Evolutionary conservation across 2,329 filamentous ascomycete species (phyloP).

Genomic region (Calycina marina): DNA sequence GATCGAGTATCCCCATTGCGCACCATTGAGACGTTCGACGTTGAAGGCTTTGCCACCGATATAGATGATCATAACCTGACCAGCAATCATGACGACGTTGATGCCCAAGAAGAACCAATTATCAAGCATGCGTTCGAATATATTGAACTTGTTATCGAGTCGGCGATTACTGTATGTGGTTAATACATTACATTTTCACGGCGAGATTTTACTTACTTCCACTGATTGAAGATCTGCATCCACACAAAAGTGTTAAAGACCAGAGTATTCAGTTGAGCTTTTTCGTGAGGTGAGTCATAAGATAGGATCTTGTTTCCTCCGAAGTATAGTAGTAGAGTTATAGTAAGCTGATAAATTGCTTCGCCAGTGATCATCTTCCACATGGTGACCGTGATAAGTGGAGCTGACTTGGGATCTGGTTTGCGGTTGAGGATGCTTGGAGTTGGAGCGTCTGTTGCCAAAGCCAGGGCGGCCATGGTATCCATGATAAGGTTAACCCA

Average conservation of each 20-base stretch:
- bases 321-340: constrained; percentile 74
- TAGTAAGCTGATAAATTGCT: constrained; percentile 70
- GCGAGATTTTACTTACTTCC: constrained; percentile 53
- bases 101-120: constrained; percentile 88
- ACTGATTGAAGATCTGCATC: constrained; percentile 99
- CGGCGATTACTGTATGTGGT: constrained; percentile 55
- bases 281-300: constrained; percentile 32
- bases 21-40: constrained; percentile 42
- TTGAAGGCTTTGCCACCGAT: constrained; percentile 72
- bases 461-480: constrained; percentile 64
- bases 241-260: constrained; percentile 98
- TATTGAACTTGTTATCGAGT: constrained; percentile 88
- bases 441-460: constrained; percentile 60
- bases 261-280: constrained; percentile 53
- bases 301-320: constrained; percentile 47
- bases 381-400: constrained; percentile 79
- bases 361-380: constrained; percentile 99
- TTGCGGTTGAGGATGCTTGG: constrained; percentile 55
- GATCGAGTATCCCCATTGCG: constrained; percentile 79
- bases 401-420: constrained; percentile 58
- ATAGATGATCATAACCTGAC: constrained; percentile 80
- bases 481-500: constrained; percentile 84
- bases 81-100: constrained; percentile 73
- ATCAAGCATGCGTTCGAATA: constrained; percentile 72
- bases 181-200: constrained; percentile 8